Evolutionary conservation across 257 asterid genomes (phyloP), one percentile per base, ranked within the genome.

Genomic region (Rehmannia glutinosa): DNA sequence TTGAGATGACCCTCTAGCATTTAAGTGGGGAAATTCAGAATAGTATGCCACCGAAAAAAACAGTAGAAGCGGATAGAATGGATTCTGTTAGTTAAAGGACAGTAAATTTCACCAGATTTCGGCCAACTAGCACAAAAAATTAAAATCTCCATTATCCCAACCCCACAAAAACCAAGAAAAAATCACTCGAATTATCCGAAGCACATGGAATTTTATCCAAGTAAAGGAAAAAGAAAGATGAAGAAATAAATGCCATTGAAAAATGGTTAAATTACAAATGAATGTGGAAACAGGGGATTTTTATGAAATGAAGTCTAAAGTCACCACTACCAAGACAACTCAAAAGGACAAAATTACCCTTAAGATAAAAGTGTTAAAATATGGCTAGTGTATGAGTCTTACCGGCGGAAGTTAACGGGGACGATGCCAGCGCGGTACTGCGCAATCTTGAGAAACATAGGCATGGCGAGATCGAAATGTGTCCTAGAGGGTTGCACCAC

Each of bases 401-500:
- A 84, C 92, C 96, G 83, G 68, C 93, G 88, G 42, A 54, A 85
- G 35, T 86, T 65, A 20, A 88, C 89, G 15, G 93, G 92, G 10
- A 88, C 96, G 60, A 88, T 88, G 75, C 96, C 93, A 6, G 93
- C 93, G 1, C 77, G 69, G 74, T 86, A 85, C 81, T 85, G 73
- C 0, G 96, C 92, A 15, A 88, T 72, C 72, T 78, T 72, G 61
- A 85, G 90, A 75, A 88, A 88, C 92, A 88, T 88, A 12, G 96
- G 92, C 92, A 85, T 81, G 9, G 96, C 80, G 2, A 88, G 92
- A n/a, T 88, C 96, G 54, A 88, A 88, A 64, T 88, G 96, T 1
- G 85, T 41, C 4, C 92, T 87, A 92, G 96, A 27, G 96, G 96
- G 77, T 88, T 88, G 79, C 95, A 87, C 92, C 92, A 87, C 1